Evolutionary conservation across 768 basidiomycete species (phyloP).

Genomic region (Tricholoma bakamatsutake): DNA sequence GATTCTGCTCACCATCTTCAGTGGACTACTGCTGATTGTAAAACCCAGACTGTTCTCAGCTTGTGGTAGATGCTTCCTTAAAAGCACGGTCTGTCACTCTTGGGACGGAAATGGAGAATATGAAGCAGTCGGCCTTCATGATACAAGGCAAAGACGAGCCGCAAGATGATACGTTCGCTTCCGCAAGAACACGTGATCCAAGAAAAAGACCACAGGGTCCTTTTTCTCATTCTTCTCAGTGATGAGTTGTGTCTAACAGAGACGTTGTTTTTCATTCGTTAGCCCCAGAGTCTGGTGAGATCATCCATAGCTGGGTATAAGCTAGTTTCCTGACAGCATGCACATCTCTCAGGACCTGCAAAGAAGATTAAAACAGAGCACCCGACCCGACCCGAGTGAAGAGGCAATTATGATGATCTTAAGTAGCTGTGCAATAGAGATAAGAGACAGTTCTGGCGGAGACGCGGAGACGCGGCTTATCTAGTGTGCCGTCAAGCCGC

Average conservation of each 20-base stretch:
- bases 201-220: conserved; percentile 3
- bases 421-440: too few species aligned
- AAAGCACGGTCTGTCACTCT: conserved; percentile 1
- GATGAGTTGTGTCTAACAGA: not conserved
- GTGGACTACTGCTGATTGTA: not conserved
- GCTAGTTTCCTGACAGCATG: not conserved
- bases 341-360: not conserved
- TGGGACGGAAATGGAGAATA: not conserved
- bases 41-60: not conserved
- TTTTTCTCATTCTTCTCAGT: not conserved
- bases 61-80: not conserved
- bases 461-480: too few species aligned
- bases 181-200: not conserved
- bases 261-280: not conserved
- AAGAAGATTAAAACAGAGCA: not conserved
- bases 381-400: not conserved
- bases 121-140: not conserved
- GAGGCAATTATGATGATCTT: too few species aligned
- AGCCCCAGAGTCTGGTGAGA: not conserved
- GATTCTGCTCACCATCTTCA: not conserved
- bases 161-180: conserved; percentile 1
- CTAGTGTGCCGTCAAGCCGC: too few species aligned
- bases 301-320: not conserved
- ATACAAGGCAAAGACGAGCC: conserved; percentile 9
- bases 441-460: too few species aligned